Conservation (phyloP, 1,284 basidiomycete species). For the Golubevia sp. region DNA sequence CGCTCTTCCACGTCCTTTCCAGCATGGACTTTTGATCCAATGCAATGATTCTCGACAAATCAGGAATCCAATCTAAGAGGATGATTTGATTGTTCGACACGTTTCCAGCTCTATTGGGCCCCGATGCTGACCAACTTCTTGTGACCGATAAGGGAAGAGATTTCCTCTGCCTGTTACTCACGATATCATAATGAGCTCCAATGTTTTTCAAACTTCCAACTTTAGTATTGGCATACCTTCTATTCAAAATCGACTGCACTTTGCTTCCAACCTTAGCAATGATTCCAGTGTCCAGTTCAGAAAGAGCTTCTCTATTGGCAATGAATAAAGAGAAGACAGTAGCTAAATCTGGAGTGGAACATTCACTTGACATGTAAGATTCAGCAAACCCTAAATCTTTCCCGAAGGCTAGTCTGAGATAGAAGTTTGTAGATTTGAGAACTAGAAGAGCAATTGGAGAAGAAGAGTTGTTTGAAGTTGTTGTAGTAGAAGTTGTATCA, state of each 20-base stretch:
- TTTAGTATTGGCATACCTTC: conserved; percentile 44
- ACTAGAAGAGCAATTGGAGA: conserved; percentile 18
- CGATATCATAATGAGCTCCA: conserved; percentile 49
- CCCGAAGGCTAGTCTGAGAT: conserved; percentile 45
- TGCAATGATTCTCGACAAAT: too few relatives aligned
- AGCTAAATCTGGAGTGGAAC: conserved; percentile 39
- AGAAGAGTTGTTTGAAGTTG: too few relatives aligned
- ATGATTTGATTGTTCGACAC: too few relatives aligned
- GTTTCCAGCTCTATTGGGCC: too few relatives aligned
- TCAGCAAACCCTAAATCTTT: conserved; percentile 49
- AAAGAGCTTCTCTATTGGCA: conserved; percentile 34
- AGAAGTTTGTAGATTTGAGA: conserved; percentile 33
- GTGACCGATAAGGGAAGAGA: too few relatives aligned
- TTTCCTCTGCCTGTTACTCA: too few relatives aligned
- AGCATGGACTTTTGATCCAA: too few relatives aligned
- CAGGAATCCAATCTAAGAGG: too few relatives aligned
- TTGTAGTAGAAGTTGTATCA: neutral
- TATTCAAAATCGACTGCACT: conserved; percentile 34
- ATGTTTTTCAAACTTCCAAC: conserved; percentile 44
- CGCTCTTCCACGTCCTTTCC: too few relatives aligned
- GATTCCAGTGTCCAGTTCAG: conserved; percentile 28
- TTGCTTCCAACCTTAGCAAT: conserved; percentile 17
- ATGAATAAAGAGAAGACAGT: conserved; percentile 44
- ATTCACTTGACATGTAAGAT: conserved; percentile 43
- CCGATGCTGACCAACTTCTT: too few relatives aligned